phyloP scores from a whole-genome alignment of 2,329 filamentous ascomycete genomes.

The Alternaria atra region DNA sequence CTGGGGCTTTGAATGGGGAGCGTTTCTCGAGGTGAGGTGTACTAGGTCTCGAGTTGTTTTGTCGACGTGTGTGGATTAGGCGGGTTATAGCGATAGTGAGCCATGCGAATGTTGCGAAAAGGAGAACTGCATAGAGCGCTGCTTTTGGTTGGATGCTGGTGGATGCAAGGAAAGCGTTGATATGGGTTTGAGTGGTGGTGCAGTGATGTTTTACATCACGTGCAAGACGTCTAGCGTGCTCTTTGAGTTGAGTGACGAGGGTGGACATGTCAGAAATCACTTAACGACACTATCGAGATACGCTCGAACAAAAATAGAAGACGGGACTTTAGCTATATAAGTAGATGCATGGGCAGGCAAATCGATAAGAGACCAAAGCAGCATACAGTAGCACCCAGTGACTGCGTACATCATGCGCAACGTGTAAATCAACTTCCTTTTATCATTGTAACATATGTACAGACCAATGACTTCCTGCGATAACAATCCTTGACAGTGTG shows the following conservation, averaged over 20 bases:
- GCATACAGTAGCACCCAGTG: neutral
- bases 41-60: slow-evolving; percentile 21
- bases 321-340: neutral
- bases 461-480: slow-evolving; percentile 15
- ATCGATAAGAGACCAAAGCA: neutral
- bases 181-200: slow-evolving; percentile 13
- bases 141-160: slow-evolving; percentile 25
- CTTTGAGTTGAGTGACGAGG: slow-evolving; percentile 17
- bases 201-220: slow-evolving; percentile 28
- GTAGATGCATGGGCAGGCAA: neutral
- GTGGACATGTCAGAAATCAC: slow-evolving; percentile 13
- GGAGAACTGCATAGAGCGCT: slow-evolving; percentile 43
- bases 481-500: slow-evolving; percentile 26
- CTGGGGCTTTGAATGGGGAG: slow-evolving; percentile 44
- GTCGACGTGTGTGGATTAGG: slow-evolving; percentile 36
- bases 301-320: neutral
- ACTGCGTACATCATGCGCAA: slow-evolving; percentile 8
- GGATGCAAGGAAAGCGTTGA: slow-evolving; percentile 11
- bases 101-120: slow-evolving; percentile 46
- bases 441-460: neutral
- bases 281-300: neutral
- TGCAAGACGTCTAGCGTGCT: slow-evolving; percentile 30
- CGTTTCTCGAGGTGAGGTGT: slow-evolving; percentile 60
- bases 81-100: slow-evolving; percentile 32
- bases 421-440: slow-evolving; percentile 16